Percentiles rank a stretch among this genome's conserved stretches.
These are phyloP conservation scores for Cadophora luteo-olivacea DNA, from an alignment of 2,329 filamentous ascomycete species.

Conservation along the genomic window DNA sequence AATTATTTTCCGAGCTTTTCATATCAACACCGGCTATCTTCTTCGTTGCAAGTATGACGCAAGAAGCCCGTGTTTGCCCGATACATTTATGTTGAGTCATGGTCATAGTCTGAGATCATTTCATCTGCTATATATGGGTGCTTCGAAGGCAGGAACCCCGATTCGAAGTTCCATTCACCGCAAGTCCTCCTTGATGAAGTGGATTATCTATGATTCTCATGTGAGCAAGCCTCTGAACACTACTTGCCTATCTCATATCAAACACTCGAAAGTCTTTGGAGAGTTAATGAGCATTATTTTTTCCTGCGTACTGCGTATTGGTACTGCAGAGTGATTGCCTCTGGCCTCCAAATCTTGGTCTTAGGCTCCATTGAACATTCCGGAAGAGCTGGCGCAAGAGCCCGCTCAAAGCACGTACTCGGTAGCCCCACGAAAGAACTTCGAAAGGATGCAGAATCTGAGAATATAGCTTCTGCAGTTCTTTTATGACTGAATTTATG, in stretches of 20 bases:
- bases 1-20: background rate
- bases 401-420: background rate
- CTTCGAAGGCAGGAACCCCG: background rate
- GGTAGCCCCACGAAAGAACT: background rate
- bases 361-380: background rate
- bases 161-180: background rate
- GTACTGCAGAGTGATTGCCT: background rate
- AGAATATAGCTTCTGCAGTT: too few species aligned
- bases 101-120: background rate
- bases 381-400: background rate
- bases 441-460: background rate
- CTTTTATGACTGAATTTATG: too few species aligned
- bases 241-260: background rate
- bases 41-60: too few species aligned
- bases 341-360: background rate
- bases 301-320: background rate
- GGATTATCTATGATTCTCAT: background rate
- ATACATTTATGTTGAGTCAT: too few species aligned
- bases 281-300: background rate
- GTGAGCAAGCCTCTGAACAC: background rate
- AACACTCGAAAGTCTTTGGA: background rate
- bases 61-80: too few species aligned
- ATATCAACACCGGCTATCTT: too few species aligned
- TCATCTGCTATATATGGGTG: background rate
- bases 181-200: background rate